Evolutionary conservation across 2,329 filamentous ascomycete species (phyloP), one percentile per base, ranked within the genome.

Genomic region (Alternaria gaisen): DNA sequence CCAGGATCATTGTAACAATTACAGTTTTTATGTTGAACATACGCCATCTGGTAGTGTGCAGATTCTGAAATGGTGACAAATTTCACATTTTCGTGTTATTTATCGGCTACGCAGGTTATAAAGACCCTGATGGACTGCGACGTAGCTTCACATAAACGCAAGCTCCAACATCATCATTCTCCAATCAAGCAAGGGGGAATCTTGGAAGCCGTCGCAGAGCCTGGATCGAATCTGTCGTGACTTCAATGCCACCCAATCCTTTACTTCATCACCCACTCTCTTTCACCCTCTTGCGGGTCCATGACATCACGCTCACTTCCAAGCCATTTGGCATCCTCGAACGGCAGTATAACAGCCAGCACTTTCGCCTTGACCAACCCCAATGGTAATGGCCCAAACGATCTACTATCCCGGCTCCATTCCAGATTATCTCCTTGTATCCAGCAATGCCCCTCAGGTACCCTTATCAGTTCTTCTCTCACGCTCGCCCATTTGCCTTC

Each of bases 401-500:
- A 83, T 63, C 95, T 88, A 43, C 93, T 97, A 81, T 99, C 95
- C 66, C 92, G 84, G 24, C 93, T 97, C 72, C 87, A 90, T 3
- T 88, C 84, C 63, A 97, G 75, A 78, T 98, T 98, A 79, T 99
- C 95, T 3, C 95, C 95, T 3, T 89, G 87, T 7, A 97, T 83
- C 88, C 93, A 98, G 72, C 93, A 96, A 82, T 99, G 95, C 1
- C 95, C 95, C 73, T 91, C 84, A 0, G 95, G 95, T 16, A 99
- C 91, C 83, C 91, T 88, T 18, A 93, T 84, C 86, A 92, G 89
- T 51, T 70, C 68, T 42, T 78, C 75, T 40, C 60, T 72, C 9
- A 76, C 61, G 28, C 56, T 67, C 20, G 69, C 70, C 68, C 68
- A 76, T 52, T 73, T 70, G 2, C 68, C 69, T 7, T 74, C 71